Evolutionary conservation across 169 alveolate genomes (phyloP).

Genomic region (Ichthyophthirius multifiliis): DNA sequence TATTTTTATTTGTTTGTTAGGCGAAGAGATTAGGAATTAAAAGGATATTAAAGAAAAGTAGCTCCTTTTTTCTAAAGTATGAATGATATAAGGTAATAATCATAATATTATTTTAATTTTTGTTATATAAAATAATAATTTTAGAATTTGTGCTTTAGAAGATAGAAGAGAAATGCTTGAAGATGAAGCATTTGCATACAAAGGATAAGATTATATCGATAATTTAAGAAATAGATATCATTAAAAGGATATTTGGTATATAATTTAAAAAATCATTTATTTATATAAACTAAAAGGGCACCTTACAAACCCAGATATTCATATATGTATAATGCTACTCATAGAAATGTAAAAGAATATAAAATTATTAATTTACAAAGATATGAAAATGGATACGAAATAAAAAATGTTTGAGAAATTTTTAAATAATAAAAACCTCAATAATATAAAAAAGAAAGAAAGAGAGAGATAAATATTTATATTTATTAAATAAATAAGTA

Average conservation of each 20-base stretch:
- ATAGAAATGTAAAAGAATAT: conserved; percentile 13
- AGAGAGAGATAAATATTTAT: no score
- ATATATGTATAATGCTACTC: conserved; percentile 9
- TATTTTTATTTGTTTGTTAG: not conserved
- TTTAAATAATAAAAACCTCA: no score
- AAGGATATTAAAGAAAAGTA: conserved; percentile 28
- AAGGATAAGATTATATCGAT: conserved; percentile 23
- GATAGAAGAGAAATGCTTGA: conserved; percentile 25
- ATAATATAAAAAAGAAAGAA: no score
- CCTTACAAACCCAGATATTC: conserved; percentile 18
- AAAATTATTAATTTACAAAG: not conserved
- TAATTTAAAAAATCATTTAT: not conserved
- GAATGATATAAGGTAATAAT: conserved; percentile 27
- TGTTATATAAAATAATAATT: not conserved
- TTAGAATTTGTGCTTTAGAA: conserved; percentile 23
- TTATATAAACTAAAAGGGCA: not conserved
- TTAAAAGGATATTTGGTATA: conserved; percentile 35
- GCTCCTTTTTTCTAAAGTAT: conserved; percentile 38
- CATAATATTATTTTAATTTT: not conserved
- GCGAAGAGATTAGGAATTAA: conserved; percentile 36
- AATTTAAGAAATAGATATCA: conserved; percentile 17
- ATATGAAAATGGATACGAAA: conserved; percentile 15
- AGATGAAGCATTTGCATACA: conserved; percentile 22
- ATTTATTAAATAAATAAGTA: no score
- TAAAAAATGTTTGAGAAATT: not conserved